Conservation (phyloP, 2,329 filamentous ascomycete species). For the Orbilia quercus region DNA sequence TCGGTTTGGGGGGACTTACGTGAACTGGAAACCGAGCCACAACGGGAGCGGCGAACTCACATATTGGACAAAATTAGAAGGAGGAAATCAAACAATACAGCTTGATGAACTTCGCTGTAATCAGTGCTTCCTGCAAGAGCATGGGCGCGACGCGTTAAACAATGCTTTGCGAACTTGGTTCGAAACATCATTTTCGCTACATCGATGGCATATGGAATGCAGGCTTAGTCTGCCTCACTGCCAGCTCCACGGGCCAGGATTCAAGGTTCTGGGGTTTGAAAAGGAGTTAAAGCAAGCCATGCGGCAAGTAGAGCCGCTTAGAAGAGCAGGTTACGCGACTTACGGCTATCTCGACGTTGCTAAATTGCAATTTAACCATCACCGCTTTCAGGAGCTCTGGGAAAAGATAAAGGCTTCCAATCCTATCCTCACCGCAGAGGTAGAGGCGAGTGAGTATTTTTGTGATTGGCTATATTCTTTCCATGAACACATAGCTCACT, state of each 20-base stretch:
- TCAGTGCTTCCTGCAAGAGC: not conserved
- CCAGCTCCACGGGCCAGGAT: not conserved
- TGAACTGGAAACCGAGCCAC: conserved; percentile 22
- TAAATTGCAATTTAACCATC: not conserved
- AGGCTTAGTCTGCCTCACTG: not conserved
- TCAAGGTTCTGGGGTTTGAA: conserved; percentile 11
- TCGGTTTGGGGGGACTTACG: conserved; percentile 20
- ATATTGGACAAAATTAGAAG: conserved; percentile 1
- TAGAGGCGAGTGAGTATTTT: conserved; percentile 12
- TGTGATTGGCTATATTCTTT: not conserved
- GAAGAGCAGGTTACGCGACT: too few relatives aligned
- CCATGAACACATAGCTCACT: conserved; percentile 8
- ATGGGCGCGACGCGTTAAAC: conserved; percentile 7
- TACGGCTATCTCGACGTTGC: conserved; percentile 8
- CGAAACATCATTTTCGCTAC: not conserved
- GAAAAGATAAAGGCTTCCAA: not conserved
- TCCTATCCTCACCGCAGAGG: not conserved
- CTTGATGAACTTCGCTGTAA: conserved; percentile 7
- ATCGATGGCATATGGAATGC: not conserved
- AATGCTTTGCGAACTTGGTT: conserved; percentile 8
- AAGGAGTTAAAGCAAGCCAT: conserved; percentile 5
- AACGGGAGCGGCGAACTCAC: conserved; percentile 6
- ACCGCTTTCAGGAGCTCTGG: conserved; percentile 16
- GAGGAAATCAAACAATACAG: not conserved
- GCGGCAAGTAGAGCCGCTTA: not conserved